phyloP scores from a whole-genome alignment of 2,329 filamentous ascomycete species.

The Colletotrichum liaoningense region DNA sequence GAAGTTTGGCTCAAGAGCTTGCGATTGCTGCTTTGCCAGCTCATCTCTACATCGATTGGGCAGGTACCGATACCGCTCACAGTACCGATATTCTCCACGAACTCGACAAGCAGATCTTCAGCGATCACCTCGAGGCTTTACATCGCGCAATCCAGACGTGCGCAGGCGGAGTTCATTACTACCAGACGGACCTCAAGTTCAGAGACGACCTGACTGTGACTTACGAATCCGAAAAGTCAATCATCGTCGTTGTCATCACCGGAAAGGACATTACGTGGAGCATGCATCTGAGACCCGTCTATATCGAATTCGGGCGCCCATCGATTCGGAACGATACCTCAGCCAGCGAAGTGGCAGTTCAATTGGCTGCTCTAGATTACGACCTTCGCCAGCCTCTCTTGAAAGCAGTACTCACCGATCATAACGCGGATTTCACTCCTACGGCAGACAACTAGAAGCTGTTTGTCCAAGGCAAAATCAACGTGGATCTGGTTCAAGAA shows the following conservation, averaged over 20 bases:
- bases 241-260: conserved; percentile 27
- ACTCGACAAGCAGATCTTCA: not conserved
- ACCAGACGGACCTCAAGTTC: conserved; percentile 18
- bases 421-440: not conserved
- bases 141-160: conserved; percentile 1
- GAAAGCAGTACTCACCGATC: not conserved
- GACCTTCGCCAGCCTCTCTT: conserved; percentile 21
- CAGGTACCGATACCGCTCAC: not conserved
- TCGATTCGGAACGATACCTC: not conserved
- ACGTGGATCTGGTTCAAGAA: conserved; percentile 4
- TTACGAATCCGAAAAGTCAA: conserved; percentile 24
- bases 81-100: not conserved
- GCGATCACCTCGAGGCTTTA: conserved; percentile 2
- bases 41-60: not conserved
- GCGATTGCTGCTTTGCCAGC: conserved; percentile 5
- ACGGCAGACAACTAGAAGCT: conserved; percentile 20
- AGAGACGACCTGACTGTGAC: conserved; percentile 25
- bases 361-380: conserved; percentile 8
- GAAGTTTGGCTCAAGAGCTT: not conserved
- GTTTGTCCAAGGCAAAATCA: conserved; percentile 18
- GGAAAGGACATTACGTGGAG: conserved; percentile 28
- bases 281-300: conserved; percentile 24
- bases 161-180: conserved; percentile 7
- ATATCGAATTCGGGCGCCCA: not conserved
- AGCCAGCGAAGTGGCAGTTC: not conserved